Percentiles rank a stretch among this genome's conserved stretches.
phyloP scores from a whole-genome alignment of 2,329 filamentous ascomycete species.

The Penicillium expansum region DNA sequence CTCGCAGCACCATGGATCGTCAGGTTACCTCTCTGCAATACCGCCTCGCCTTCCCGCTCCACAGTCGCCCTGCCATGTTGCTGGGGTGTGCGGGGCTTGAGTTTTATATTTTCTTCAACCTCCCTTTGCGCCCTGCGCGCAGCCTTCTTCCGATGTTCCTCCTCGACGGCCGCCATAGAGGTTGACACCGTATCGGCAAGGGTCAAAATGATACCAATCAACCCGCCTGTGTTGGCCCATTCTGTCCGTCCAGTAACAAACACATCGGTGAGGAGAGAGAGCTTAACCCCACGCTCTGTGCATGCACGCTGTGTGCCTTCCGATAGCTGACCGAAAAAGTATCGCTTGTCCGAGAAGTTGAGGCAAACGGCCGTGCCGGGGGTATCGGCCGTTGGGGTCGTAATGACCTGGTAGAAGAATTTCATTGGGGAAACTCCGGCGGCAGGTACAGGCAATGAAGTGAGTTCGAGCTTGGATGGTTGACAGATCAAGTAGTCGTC shows the following conservation, averaged over 20 bases:
- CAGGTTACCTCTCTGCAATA: constrained; percentile 42
- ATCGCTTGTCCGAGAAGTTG: constrained; percentile 77
- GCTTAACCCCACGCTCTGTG: constrained; percentile 62
- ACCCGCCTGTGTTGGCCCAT: constrained; percentile 75
- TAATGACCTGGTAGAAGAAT: constrained; percentile 70
- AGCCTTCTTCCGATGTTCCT: constrained; percentile 44
- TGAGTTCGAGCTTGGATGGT: constrained; percentile 12
- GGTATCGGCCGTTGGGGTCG: constrained; percentile 83
- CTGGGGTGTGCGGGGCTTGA: constrained; percentile 13
- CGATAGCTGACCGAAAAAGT: constrained; percentile 76
- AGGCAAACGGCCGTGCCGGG: constrained; percentile 74
- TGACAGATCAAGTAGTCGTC: constrained; percentile 28
- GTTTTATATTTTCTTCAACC: constrained; percentile 9
- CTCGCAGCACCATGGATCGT: constrained; percentile 80
- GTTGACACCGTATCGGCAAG: constrained; percentile 64
- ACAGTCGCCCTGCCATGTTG: constrained; percentile 28
- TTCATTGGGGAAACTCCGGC: constrained; percentile 57
- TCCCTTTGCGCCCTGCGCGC: constrained; percentile 4
- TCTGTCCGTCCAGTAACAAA: constrained; percentile 77
- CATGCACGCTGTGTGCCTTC: constrained; percentile 83
- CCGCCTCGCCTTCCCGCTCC: constrained; percentile 17
- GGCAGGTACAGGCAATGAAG: not conserved
- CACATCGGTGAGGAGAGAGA: constrained; percentile 68
- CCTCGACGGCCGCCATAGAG: constrained; percentile 44
- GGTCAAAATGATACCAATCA: constrained; percentile 82